These are phyloP conservation scores for Acanthamoeba lugdunensis DNA, from an alignment of 208 protist species.

Conservation along the genomic window DNA sequence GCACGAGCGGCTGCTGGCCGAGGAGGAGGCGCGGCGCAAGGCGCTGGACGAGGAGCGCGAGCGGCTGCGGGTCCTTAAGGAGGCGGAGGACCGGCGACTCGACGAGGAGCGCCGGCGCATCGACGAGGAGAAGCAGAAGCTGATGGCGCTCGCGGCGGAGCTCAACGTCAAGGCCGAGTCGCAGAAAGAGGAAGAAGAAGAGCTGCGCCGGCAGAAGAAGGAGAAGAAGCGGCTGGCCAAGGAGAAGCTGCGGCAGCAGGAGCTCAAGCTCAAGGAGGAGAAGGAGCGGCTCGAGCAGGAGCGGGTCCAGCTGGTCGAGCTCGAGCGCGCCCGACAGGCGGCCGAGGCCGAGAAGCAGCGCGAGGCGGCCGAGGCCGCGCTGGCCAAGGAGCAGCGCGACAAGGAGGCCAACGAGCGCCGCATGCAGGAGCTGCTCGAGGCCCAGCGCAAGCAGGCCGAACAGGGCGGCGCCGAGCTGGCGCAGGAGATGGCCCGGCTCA, in stretches of 20 bases:
- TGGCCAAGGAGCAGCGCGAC: not conserved
- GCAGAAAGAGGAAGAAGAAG: slow-evolving; percentile 17
- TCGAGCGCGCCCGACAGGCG: not conserved
- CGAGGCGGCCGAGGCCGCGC: not conserved
- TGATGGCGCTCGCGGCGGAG: slow-evolving; percentile 20
- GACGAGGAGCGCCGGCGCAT: slow-evolving; percentile 18
- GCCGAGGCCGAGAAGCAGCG: not conserved
- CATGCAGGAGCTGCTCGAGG: not conserved
- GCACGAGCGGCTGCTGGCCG: slow-evolving; percentile 14
- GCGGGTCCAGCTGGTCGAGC: not conserved
- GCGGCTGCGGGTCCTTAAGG: not conserved
- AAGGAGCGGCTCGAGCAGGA: slow-evolving; percentile 52
- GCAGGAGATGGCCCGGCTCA: slow-evolving; percentile 7
- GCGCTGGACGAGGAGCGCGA: slow-evolving; percentile 12
- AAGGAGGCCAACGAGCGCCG: not conserved
- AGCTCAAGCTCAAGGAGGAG: slow-evolving; percentile 6
- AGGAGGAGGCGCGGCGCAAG: slow-evolving; percentile 6
- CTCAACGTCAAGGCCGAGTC: not conserved
- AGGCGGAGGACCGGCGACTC: not conserved
- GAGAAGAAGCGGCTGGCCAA: slow-evolving; percentile 43
- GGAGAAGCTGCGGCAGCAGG: slow-evolving; percentile 15
- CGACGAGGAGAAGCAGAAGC: slow-evolving; percentile 38
- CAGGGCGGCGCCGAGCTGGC: not conserved
- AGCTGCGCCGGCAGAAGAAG: slow-evolving; percentile 22
- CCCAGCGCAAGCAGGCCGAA: not conserved